A percentile compares a stretch with the other conserved stretches of the same genome.
Conservation (phyloP, 345 rosid species). For the Boechera retrofracta region DNA sequence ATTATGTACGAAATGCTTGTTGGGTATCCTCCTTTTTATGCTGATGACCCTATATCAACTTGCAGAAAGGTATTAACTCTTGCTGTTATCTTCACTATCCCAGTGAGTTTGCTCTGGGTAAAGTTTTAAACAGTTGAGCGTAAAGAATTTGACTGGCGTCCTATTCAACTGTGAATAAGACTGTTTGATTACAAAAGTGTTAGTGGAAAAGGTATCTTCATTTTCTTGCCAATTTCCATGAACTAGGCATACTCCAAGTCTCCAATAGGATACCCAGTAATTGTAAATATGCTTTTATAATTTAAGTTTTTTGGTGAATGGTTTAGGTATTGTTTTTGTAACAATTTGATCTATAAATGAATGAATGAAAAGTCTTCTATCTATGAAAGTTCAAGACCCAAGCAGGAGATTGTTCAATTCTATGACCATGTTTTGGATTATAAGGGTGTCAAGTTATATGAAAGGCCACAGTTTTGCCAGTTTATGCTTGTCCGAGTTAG, state of each 20-base stretch:
- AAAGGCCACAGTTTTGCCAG: slow-evolving; percentile 5
- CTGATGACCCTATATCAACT: slow-evolving; percentile 89
- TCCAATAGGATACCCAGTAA: not conserved
- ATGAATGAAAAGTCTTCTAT: not conserved
- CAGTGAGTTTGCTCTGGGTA: slow-evolving; percentile 17
- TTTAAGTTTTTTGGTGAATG: not conserved
- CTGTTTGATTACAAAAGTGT: not conserved
- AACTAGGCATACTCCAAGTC: not conserved
- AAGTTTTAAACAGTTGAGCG: not conserved
- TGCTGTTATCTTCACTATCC: slow-evolving; percentile 34
- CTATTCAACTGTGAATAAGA: slow-evolving; percentile 17
- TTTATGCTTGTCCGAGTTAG: slow-evolving; percentile 1
- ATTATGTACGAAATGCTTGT: slow-evolving; percentile 98
- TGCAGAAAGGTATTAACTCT: slow-evolving; percentile 77
- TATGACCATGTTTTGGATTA: not conserved
- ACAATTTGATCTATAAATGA: not conserved
- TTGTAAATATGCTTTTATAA: not conserved
- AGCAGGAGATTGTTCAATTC: not conserved
- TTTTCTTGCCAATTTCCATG: not conserved
- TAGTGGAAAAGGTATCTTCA: not conserved
- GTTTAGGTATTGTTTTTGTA: not conserved
- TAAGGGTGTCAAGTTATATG: not conserved
- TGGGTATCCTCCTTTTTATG: slow-evolving; percentile 96
- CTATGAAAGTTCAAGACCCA: not conserved
- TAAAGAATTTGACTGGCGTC: slow-evolving; percentile 25